Conservation (phyloP, 352 stramenopile genomes). For the Phytopythium sindhum region DNA sequence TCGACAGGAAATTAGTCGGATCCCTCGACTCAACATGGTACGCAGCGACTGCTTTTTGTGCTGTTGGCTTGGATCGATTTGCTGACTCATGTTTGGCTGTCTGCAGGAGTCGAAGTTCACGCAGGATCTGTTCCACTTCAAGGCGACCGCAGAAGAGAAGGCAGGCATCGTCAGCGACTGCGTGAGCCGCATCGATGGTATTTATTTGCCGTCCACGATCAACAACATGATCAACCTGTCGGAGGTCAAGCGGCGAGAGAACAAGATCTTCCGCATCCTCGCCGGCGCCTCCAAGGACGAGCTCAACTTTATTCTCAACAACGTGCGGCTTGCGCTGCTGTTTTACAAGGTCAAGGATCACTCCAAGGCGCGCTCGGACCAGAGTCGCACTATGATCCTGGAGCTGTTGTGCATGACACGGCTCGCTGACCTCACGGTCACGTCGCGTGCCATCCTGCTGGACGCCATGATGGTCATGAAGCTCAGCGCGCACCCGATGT, state of each 20-base stretch:
- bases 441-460: constrained; percentile 90
- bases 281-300: constrained; percentile 93
- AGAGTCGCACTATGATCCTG: constrained; percentile 92
- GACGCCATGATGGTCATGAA: constrained; percentile 98
- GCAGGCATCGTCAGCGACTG: constrained; percentile 69
- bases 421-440: constrained; percentile 90
- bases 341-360: constrained; percentile 99
- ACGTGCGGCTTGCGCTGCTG: constrained; percentile 93
- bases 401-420: constrained; percentile 93
- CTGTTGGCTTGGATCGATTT: not conserved
- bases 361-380: constrained; percentile 61
- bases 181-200: constrained; percentile 70
- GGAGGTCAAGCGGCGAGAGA: constrained; percentile 83
- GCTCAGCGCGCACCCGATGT: constrained; percentile 91
- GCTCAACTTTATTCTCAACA: constrained; percentile 96
- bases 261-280: constrained; percentile 96
- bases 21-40: constrained; percentile 48
- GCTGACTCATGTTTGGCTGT: not conserved
- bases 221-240: constrained; percentile 88
- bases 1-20: constrained; percentile 64
- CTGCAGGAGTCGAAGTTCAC: constrained; percentile 43
- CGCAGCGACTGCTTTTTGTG: not conserved
- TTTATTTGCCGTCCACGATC: constrained; percentile 84
- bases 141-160: constrained; percentile 78
- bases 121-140: constrained; percentile 82